phyloP scores from a whole-genome alignment of 2,329 filamentous ascomycete genomes.

The Hysterium pulicare region DNA sequence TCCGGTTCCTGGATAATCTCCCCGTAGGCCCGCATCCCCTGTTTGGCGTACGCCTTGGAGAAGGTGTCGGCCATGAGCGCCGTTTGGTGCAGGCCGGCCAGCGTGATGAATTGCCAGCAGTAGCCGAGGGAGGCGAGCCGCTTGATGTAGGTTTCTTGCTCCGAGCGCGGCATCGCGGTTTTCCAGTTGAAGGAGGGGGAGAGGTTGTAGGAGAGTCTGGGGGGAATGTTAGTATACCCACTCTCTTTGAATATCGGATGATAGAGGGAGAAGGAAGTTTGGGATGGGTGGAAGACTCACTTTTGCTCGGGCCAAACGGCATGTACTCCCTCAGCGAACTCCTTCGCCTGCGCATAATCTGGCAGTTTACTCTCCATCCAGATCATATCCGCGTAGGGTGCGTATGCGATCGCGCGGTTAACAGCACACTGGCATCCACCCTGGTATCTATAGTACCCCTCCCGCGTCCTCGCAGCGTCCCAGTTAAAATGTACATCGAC shows the following conservation, averaged over 20 bases:
- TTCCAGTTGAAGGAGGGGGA: constrained; percentile 99
- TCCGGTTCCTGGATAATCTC: constrained; percentile 97
- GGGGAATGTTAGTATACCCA: constrained; percentile 11
- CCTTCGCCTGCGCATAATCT: constrained; percentile 83
- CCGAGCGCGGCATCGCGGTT: constrained; percentile 82
- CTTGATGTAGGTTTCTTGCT: constrained; percentile 96
- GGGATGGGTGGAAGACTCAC: constrained; percentile 49
- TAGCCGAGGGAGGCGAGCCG: constrained; percentile 85
- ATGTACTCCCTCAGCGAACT: constrained; percentile 92
- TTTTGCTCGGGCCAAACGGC: constrained; percentile 95
- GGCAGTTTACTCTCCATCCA: constrained; percentile 99
- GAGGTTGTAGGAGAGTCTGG: constrained; percentile 91
- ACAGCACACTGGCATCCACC: constrained; percentile 89
- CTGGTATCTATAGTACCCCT: constrained; percentile 91
- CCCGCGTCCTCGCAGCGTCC: constrained; percentile 87
- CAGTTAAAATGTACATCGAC: constrained; percentile 88
- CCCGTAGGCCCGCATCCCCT: constrained; percentile 94
- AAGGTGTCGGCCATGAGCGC: constrained; percentile 90
- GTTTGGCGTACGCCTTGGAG: constrained; percentile 71
- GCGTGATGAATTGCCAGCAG: constrained; percentile 99
- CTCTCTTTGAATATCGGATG: constrained; percentile 1
- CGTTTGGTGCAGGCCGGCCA: constrained; percentile 92
- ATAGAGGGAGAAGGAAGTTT: constrained; percentile 3
- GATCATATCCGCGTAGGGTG: constrained; percentile 90
- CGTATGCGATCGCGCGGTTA: constrained; percentile 87